These are phyloP conservation scores for Streptanthus diversifolius DNA, from an alignment of 345 rosid species.

Conservation along the genomic window DNA sequence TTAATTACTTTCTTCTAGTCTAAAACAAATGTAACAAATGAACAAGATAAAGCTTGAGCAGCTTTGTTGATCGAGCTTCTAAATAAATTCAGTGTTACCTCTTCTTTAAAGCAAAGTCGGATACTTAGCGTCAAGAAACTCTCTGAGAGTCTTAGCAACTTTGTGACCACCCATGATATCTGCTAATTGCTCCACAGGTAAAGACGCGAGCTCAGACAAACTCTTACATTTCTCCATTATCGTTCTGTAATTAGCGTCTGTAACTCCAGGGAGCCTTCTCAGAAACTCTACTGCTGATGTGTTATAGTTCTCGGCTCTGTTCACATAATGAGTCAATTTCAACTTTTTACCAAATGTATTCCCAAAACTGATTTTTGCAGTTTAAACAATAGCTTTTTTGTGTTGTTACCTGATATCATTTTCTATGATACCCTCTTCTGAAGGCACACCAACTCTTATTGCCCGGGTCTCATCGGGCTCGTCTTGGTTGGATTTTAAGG, in stretches of 20 bases:
- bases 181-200: conserved; percentile 62
- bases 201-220: conserved; percentile 71
- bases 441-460: conserved; percentile 86
- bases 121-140: conserved; percentile 89
- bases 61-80: neutral
- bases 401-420: conserved; percentile 70
- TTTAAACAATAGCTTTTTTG: neutral
- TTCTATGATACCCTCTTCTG: conserved; percentile 86
- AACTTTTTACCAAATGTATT: neutral
- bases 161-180: conserved; percentile 88
- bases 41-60: neutral
- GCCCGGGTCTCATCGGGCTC: conserved; percentile 87
- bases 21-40: conserved; percentile 6
- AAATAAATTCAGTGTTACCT: neutral
- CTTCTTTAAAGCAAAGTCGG: conserved; percentile 61
- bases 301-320: conserved; percentile 94
- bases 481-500: conserved; percentile 88
- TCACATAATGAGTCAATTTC: neutral
- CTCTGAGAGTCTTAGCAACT: conserved; percentile 74
- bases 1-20: neutral
- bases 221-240: conserved; percentile 90
- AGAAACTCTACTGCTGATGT: conserved; percentile 91
- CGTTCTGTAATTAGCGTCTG: conserved; percentile 76
- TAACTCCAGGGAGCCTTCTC: conserved; percentile 87
- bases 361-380: neutral